A percentile compares a stretch with the other conserved stretches of the same genome.
These are phyloP conservation scores for Begonia loranthoides DNA, from an alignment of 306 rosid species.

Conservation along the genomic window DNA sequence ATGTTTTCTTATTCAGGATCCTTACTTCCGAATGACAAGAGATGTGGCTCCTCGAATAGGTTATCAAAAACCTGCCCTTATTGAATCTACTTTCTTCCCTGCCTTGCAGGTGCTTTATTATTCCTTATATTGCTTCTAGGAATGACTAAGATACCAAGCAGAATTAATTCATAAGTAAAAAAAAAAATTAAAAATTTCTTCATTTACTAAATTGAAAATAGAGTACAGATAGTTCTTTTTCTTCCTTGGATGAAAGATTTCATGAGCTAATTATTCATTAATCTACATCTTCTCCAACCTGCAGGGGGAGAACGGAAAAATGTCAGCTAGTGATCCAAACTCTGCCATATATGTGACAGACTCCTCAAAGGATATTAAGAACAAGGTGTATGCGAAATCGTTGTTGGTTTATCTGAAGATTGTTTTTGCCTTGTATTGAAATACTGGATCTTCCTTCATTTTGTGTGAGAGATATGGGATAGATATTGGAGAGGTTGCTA, in stretches of 20 bases:
- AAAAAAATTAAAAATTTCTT: no score
- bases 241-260: not conserved
- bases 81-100: slow-evolving; percentile 80
- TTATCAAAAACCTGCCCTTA: slow-evolving; percentile 75
- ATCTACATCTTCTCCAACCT: slow-evolving; percentile 1
- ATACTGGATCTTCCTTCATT: no score
- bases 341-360: slow-evolving; percentile 97
- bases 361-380: slow-evolving; percentile 70
- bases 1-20: slow-evolving; percentile 42
- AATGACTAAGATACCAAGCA: not conserved
- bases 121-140: not conserved
- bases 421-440: no score
- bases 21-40: slow-evolving; percentile 92
- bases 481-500: no score
- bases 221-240: not conserved
- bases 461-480: no score
- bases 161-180: not conserved
- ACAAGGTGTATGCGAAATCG: no score
- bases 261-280: not conserved
- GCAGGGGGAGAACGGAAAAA: slow-evolving; percentile 94
- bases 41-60: slow-evolving; percentile 92
- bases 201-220: no score
- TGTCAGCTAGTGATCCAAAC: slow-evolving; percentile 98
- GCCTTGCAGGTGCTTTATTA: slow-evolving; percentile 69
- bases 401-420: no score